Evolutionary conservation across 2,329 filamentous ascomycete genomes (phyloP), one percentile per base, ranked within the genome.

Genomic region (Madurella fahalii): DNA sequence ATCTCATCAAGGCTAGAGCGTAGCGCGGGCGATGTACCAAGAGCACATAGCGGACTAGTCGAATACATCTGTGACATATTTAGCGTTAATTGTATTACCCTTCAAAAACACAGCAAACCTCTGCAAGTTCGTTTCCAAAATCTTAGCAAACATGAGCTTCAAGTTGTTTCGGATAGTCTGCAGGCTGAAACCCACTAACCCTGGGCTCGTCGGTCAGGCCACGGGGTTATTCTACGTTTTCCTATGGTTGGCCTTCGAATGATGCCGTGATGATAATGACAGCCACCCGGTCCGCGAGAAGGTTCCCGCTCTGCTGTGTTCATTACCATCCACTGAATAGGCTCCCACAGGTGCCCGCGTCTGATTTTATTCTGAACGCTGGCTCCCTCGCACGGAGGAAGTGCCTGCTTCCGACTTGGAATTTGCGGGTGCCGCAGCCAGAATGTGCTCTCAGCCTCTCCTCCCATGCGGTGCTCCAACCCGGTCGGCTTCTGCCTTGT

Each of bases 161-260:
- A n/a, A n/a, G n/a, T n/a, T n/a, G n/a, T n/a, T n/a, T n/a, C n/a
- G n/a, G n/a, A n/a, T n/a, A n/a, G n/a, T n/a, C n/a, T n/a, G n/a
- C n/a, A n/a, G n/a, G n/a, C n/a, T 80, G 71, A 18, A 88, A 66
- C 48, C 78, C 73, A 3, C 77, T 71, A 2, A 71, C 75, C 52
- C 78, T 72, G 11, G 80, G 71, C 12, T 64, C 72, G 59, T 83
- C 75, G 5, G 90, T 68, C 87, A 87, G 91, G 16, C 77, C 72
- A 20, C 85, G 78, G 62, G 91, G 91, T 47, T 82, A 77, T 0
- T 73, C 77, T 0, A 87, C 88, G 58, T 92, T 90, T 57, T 89
- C 85, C 0, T 87, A 82, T 0, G 88, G 85, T 52, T 88, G 77
- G 0, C 88, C 88, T 63, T 92, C 87, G 61, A 91, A 92, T 1